Evolutionary conservation across 345 rosid species (phyloP).

Genomic region (Eucalyptus guilfoylei): DNA sequence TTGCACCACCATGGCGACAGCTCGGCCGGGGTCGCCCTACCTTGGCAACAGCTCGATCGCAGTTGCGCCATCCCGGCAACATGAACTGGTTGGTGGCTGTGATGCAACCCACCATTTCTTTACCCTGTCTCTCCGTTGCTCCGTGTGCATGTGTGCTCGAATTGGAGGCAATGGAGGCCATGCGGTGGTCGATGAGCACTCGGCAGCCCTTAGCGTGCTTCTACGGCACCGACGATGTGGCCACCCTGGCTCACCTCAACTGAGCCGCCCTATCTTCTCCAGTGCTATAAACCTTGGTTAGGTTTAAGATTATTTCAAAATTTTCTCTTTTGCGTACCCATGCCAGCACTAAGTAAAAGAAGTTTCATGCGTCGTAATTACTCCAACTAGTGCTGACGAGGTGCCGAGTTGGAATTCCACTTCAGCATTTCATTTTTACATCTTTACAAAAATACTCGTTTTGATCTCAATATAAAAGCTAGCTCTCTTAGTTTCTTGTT

Average conservation of each 20-base stretch:
- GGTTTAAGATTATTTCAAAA: background rate
- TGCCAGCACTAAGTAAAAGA: background rate
- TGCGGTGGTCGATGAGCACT: background rate
- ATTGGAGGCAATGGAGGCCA: background rate
- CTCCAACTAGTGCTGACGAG: background rate
- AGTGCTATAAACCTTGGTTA: background rate
- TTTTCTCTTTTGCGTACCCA: background rate
- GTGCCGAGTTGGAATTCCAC: background rate
- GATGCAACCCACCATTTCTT: background rate
- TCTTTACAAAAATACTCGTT: background rate
- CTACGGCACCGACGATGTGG: rapidly evolving
- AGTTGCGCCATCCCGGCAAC: rapidly evolving
- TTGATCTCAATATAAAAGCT: background rate
- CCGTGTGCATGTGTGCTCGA: background rate
- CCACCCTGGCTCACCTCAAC: background rate
- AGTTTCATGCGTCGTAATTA: background rate
- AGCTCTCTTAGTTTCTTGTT: background rate
- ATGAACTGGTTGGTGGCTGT: background rate
- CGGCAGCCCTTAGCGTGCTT: background rate
- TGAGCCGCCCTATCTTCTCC: background rate
- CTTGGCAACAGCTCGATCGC: background rate
- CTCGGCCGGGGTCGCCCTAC: background rate
- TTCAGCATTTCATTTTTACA: background rate
- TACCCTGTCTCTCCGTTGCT: background rate
- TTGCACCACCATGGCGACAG: background rate